phyloP scores from a whole-genome alignment of 148 eudicot genomes.

The Chenopodium quinoa region DNA sequence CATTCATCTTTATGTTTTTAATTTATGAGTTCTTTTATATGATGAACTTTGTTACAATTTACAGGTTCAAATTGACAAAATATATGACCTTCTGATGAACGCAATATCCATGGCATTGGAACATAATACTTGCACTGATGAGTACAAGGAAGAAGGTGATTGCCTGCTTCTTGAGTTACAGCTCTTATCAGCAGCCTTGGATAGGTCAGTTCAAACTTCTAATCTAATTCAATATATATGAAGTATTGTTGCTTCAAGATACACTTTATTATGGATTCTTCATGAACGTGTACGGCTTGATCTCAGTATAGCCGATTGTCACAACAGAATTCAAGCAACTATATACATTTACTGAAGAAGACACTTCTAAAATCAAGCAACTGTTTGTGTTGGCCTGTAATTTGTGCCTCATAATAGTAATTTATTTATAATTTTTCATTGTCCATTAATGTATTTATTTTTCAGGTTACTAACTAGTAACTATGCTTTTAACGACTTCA shows the following conservation, averaged over 20 bases:
- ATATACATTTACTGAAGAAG: no score
- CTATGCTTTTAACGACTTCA: background rate
- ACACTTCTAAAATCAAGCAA: background rate
- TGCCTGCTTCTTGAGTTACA: conserved; percentile 31
- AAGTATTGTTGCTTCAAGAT: background rate
- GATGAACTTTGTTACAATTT: background rate
- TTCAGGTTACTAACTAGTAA: background rate
- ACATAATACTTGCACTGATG: conserved; percentile 12
- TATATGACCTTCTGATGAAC: conserved; percentile 7
- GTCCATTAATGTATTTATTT: no score
- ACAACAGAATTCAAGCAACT: background rate
- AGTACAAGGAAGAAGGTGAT: conserved; percentile 19
- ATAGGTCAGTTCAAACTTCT: conserved; percentile 27
- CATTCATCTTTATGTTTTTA: background rate
- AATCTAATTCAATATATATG: background rate
- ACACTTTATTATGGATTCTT: background rate
- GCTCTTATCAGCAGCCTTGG: conserved; percentile 26
- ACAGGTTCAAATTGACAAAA: conserved; percentile 29
- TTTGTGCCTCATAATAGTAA: background rate
- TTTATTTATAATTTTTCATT: no score
- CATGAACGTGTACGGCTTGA: background rate
- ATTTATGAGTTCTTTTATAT: background rate
- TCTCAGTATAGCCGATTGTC: background rate
- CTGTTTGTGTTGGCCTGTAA: background rate
- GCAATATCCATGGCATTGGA: background rate